phyloP scores from a whole-genome alignment of 768 basidiomycete genomes.

The Nidularia pulvinata region DNA sequence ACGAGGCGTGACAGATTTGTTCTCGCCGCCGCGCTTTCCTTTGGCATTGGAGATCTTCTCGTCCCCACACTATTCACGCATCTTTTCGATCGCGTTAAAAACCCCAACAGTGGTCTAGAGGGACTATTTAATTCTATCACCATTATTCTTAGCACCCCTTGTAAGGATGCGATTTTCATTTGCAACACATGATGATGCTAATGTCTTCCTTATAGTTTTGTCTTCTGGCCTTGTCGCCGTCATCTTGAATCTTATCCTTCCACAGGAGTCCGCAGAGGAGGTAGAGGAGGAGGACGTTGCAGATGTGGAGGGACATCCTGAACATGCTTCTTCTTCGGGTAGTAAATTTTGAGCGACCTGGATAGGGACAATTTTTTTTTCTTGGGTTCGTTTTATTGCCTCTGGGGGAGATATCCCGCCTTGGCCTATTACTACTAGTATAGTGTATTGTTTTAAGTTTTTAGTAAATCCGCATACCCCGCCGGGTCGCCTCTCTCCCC shows the following conservation, averaged over 20 bases:
- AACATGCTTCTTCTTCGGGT: too few relatives aligned
- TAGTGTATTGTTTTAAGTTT: too few relatives aligned
- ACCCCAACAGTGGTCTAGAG: slow-evolving; percentile 51
- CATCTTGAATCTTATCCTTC: slow-evolving; percentile 57
- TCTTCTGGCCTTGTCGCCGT: slow-evolving; percentile 57
- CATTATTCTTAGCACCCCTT: slow-evolving; percentile 80
- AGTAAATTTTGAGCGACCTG: too few relatives aligned
- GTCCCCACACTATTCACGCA: slow-evolving; percentile 64
- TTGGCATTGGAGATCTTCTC: slow-evolving; percentile 74
- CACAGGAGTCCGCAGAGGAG: slow-evolving; percentile 17
- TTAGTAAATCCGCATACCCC: too few relatives aligned
- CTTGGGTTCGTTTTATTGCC: too few relatives aligned
- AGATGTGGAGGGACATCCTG: too few relatives aligned
- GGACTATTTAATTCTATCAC: slow-evolving; percentile 79
- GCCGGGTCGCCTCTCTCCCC: too few relatives aligned
- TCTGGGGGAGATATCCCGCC: too few relatives aligned
- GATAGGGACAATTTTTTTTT: too few relatives aligned
- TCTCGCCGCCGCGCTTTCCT: slow-evolving; percentile 64
- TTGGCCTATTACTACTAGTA: too few relatives aligned
- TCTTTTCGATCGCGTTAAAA: slow-evolving; percentile 62
- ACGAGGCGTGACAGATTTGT: slow-evolving; percentile 69
- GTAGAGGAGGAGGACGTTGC: too few relatives aligned
- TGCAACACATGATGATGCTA: not conserved
- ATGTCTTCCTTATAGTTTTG: slow-evolving; percentile 37
- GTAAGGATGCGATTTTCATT: slow-evolving; percentile 37